Conservation (phyloP, 2,329 filamentous ascomycete species). For the Fusarium tanahbumbuense region DNA sequence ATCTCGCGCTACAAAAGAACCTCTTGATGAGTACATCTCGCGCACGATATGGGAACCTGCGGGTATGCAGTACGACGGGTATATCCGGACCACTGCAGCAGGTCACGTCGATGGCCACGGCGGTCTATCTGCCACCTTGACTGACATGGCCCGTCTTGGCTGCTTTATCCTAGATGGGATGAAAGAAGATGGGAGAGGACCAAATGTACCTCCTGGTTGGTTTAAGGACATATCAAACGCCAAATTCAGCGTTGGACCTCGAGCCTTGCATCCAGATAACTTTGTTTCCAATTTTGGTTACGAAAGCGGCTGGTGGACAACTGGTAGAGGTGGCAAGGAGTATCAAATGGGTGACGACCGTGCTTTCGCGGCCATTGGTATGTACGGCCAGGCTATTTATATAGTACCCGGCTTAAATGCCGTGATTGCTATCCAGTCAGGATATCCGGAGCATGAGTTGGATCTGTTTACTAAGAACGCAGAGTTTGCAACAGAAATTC, state of each 20-base stretch:
- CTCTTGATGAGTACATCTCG: slow-evolving; percentile 27
- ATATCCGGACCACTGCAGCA: slow-evolving; percentile 32
- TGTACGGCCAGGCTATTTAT: slow-evolving; percentile 36
- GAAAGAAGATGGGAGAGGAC: slow-evolving; percentile 4
- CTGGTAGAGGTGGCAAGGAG: slow-evolving; percentile 6
- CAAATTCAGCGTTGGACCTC: slow-evolving; percentile 18
- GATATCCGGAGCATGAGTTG: slow-evolving; percentile 35
- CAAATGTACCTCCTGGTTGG: slow-evolving; percentile 18
- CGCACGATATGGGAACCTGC: slow-evolving; percentile 36
- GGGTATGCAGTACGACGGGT: slow-evolving; percentile 35
- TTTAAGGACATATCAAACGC: slow-evolving; percentile 27
- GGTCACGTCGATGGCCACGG: slow-evolving; percentile 33
- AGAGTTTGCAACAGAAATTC: slow-evolving; percentile 22
- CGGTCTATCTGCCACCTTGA: slow-evolving; percentile 20
- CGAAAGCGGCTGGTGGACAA: slow-evolving; percentile 38
- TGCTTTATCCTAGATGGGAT: slow-evolving; percentile 28
- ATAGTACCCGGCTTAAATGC: slow-evolving; percentile 16
- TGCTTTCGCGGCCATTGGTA: slow-evolving; percentile 22
- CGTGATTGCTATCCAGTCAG: slow-evolving; percentile 31
- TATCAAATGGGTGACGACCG: slow-evolving; percentile 23
- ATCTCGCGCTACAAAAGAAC: slow-evolving; percentile 20
- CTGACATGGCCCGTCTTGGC: slow-evolving; percentile 33
- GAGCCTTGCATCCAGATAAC: slow-evolving; percentile 21
- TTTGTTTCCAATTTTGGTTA: slow-evolving; percentile 30
- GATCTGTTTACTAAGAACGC: slow-evolving; percentile 26